Base-by-base conservation (phyloP, 306 rosid genomes). In the Vigna angularis region DNA sequence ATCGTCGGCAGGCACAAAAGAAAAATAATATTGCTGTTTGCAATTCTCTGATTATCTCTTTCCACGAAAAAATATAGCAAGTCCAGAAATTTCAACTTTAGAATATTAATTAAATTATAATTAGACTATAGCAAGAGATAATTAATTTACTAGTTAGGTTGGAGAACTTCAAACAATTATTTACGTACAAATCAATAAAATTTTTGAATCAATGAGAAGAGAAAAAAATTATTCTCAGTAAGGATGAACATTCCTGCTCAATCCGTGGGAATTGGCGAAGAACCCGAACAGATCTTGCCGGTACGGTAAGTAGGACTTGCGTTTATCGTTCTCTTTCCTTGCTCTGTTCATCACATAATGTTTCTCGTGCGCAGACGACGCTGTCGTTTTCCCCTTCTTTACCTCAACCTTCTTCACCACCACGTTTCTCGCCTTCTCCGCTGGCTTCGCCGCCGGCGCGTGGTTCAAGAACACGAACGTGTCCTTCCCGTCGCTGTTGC, bases 401-500 rank as follows among this genome's bases (percentile, higher is more conserved):
- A 1, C 73, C 28, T 72, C 80, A 10, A 69, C 78, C 32, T 79
- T 83, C 82, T 53, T 83, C 2, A 65, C 61, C 1, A 15, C 53
- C 1, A 16, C 79, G n/a, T 57, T 80, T 49, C 36, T 79, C 51
- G 49, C 14, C 58, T 68, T 70, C 44, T n/a, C 81, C 3, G 66
- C 18, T 3, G 59, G 18, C 38, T 22, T 36, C 52, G 74, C 34
- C 32, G 61, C 3, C 0, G 83, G 32, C 44, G 83, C 63, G 16
- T 72, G 82, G 15, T 75, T 84, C 47, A 92, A 30, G 65, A 95
- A 95, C 53, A 92, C 89, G 66, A 91, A 90, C 10, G 96, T 85
- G 63, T 92, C 98, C 58, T 91, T 87, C 1, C 98, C 98, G 42
- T 95, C 98, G 52, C 98, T 95, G 79, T 80, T 87, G 84, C 98